A percentile compares a stretch with the other conserved stretches of the same genome.
Evolutionary conservation across 2,329 filamentous ascomycete species (phyloP).

Genomic region (Aspergillus chevalieri): DNA sequence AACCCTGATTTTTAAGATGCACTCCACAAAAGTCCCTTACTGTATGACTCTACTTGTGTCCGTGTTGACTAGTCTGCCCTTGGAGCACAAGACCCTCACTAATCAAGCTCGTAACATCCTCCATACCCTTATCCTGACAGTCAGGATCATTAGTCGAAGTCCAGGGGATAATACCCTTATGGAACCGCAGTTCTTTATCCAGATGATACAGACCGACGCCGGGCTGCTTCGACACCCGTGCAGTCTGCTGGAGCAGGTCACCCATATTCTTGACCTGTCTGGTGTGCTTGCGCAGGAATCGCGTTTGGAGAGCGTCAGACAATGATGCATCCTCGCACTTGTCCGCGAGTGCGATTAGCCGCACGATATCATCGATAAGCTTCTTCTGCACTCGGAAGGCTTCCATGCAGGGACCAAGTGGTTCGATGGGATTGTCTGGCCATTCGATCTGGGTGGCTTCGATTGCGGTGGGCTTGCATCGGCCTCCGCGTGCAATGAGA

Average conservation of each 20-base stretch:
- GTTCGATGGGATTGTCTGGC: constrained; percentile 17
- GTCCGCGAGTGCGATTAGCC: constrained; percentile 10
- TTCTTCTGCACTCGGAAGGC: constrained; percentile 13
- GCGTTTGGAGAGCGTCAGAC: constrained; percentile 10
- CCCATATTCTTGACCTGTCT: constrained; percentile 19
- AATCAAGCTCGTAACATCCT: not conserved
- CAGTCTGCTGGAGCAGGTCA: constrained; percentile 17
- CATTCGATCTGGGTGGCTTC: constrained; percentile 13
- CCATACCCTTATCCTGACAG: not conserved
- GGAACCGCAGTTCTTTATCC: constrained; percentile 12
- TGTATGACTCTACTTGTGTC: not conserved
- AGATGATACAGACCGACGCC: constrained; percentile 16
- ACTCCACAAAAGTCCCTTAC: not conserved
- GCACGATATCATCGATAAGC: constrained; percentile 15
- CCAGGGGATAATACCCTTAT: constrained; percentile 10
- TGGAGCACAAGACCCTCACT: constrained; percentile 1
- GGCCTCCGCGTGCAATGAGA: constrained; percentile 17
- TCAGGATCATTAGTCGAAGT: constrained; percentile 14
- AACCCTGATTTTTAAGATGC: too few relatives aligned
- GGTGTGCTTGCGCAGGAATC: constrained; percentile 16
- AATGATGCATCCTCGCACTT: constrained; percentile 11
- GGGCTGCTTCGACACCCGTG: constrained; percentile 17
- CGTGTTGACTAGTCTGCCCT: not conserved
- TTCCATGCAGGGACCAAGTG: constrained; percentile 12
- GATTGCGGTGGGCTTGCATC: constrained; percentile 17